Evolutionary conservation across 108 stramenopile species (phyloP).

Genomic region (Pseudonitzschia pungens): DNA sequence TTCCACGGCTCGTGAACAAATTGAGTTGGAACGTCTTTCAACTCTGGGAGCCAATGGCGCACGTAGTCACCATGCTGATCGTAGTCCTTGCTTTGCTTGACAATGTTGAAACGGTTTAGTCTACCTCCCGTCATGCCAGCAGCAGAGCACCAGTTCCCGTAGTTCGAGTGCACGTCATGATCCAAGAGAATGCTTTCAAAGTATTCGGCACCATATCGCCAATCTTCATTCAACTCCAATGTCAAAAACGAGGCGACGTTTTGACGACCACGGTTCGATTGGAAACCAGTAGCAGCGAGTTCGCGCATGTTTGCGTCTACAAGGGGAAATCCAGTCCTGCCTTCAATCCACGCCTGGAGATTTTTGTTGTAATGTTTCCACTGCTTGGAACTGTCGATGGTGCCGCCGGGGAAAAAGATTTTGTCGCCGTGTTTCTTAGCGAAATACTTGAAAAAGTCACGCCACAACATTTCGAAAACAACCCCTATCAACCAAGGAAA

Average conservation of each 20-base stretch:
- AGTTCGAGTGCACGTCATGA: slow-evolving; percentile 95
- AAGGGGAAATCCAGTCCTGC: slow-evolving; percentile 89
- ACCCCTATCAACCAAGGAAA: slow-evolving; percentile 39
- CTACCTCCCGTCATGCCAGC: slow-evolving; percentile 95
- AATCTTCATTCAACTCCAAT: slow-evolving; percentile 93
- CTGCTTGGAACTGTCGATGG: slow-evolving; percentile 42
- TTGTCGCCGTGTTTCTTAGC: slow-evolving; percentile 83
- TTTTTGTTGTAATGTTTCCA: slow-evolving; percentile 66
- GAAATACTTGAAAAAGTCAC: slow-evolving; percentile 96
- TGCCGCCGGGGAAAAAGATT: slow-evolving; percentile 84
- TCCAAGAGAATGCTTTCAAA: slow-evolving; percentile 93
- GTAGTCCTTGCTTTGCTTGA: slow-evolving; percentile 95
- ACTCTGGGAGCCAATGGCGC: slow-evolving; percentile 93
- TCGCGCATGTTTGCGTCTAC: slow-evolving; percentile 99
- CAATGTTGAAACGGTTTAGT: slow-evolving; percentile 91
- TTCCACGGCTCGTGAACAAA: slow-evolving; percentile 88
- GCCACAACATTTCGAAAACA: slow-evolving; percentile 93
- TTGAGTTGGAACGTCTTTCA: slow-evolving; percentile 75
- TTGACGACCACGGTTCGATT: slow-evolving; percentile 96
- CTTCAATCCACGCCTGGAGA: slow-evolving; percentile 75
- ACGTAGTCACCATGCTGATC: slow-evolving; percentile 95
- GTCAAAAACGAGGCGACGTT: slow-evolving; percentile 94
- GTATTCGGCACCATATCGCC: slow-evolving; percentile 92
- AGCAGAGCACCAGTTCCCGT: slow-evolving; percentile 91
- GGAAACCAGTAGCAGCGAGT: slow-evolving; percentile 92